Evolutionary conservation across 2,329 filamentous ascomycete genomes (phyloP).

Genomic region (Arachnomyces sp.): DNA sequence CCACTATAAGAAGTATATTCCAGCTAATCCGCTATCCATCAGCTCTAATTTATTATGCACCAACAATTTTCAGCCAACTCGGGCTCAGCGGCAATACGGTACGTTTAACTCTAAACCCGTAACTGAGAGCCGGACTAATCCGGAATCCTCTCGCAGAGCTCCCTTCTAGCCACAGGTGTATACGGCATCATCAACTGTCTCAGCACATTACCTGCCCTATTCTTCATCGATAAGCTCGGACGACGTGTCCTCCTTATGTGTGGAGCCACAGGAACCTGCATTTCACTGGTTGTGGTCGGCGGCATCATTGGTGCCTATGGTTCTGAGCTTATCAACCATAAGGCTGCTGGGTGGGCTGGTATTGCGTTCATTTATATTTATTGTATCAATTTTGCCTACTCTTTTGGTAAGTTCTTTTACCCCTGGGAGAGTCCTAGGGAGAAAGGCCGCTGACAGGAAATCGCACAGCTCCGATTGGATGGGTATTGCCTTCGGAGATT

Average conservation of each 20-base stretch:
- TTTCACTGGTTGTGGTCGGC: constrained; percentile 29
- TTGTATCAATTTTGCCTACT: constrained; percentile 32
- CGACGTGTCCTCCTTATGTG: constrained; percentile 28
- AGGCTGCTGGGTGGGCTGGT: constrained; percentile 28
- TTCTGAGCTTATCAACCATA: constrained; percentile 19
- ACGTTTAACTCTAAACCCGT: background rate
- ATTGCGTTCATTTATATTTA: constrained; percentile 34
- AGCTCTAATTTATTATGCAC: constrained; percentile 44
- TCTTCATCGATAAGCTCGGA: constrained; percentile 30
- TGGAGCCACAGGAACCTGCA: constrained; percentile 28
- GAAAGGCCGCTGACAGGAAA: background rate
- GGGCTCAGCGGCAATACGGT: constrained; percentile 33
- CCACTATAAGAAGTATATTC: background rate
- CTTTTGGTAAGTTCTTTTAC: constrained; percentile 22
- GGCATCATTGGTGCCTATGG: constrained; percentile 28
- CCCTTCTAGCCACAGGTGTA: constrained; percentile 29
- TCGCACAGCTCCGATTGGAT: constrained; percentile 27
- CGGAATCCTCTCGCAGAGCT: constrained; percentile 13
- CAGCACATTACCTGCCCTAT: constrained; percentile 26
- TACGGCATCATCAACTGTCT: constrained; percentile 34
- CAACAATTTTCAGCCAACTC: constrained; percentile 39
- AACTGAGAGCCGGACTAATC: too few relatives aligned
- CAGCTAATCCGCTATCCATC: background rate
- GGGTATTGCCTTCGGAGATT: constrained; percentile 34
- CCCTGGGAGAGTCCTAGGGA: background rate